Percentiles rank a stretch among this genome's conserved stretches.
phyloP scores from a whole-genome alignment of 345 rosid species.

The Geranium brycei region DNA sequence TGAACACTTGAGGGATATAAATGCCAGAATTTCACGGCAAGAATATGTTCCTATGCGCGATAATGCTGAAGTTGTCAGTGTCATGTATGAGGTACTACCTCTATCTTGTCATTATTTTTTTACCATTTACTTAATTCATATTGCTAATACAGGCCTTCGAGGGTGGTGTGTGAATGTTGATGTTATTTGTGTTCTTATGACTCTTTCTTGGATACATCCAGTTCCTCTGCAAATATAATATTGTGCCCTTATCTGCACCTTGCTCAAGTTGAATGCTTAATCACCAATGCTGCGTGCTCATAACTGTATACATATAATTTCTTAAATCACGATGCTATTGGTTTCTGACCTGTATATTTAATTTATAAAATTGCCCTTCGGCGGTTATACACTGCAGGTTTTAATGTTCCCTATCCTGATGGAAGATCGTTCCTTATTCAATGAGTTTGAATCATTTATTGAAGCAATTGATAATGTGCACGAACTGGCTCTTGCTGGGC shows the following conservation, averaged over 20 bases:
- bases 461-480: slow-evolving; percentile 85
- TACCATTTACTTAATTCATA: neutral
- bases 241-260: no score
- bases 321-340: no score
- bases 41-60: slow-evolving; percentile 57
- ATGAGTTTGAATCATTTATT: slow-evolving; percentile 74
- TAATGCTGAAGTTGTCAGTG: slow-evolving; percentile 61
- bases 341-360: no score
- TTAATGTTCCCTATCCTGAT: slow-evolving; percentile 86
- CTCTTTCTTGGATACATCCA: neutral
- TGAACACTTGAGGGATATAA: slow-evolving; percentile 51
- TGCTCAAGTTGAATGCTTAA: no score
- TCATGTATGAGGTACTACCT: slow-evolving; percentile 78
- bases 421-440: slow-evolving; percentile 57
- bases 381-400: slow-evolving; percentile 36
- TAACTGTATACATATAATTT: no score
- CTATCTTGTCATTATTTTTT: neutral
- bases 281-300: no score
- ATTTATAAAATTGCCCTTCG: neutral
- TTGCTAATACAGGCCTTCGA: neutral
- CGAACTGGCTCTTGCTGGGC: slow-evolving; percentile 80
- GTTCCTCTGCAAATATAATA: neutral
- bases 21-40: slow-evolving; percentile 32
- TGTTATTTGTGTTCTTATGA: neutral
- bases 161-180: neutral